Evolutionary conservation across 768 basidiomycete genomes (phyloP), one percentile per base, ranked within the genome.

Genomic region (Phylloporus sp.): DNA sequence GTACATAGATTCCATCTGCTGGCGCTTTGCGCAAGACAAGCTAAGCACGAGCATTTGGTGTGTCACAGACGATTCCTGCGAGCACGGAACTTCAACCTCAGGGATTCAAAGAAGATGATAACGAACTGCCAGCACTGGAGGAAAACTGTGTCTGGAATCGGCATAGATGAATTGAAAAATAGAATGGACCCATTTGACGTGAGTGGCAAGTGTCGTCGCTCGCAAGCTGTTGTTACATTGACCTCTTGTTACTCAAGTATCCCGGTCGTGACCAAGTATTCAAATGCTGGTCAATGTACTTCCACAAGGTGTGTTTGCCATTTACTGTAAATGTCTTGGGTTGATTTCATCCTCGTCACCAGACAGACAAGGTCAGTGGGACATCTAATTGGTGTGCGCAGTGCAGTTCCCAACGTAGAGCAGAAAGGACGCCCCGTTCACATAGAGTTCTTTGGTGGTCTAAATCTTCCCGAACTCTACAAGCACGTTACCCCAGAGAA

Each of bases 251-350:
- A 4, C 33, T 38, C 42, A 47, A 89, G 86, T 89, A 81, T 56
- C 83, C 83, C 1, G 82, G 80, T 52, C 78, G 86, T 35, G 73
- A 79, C 42, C 73, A 75, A 1, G 78, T 88, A 7, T 86, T 86
- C 53, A 78, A 84, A 42, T 80, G 77, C 51, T 89, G 86, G 86
- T 84, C 84, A 4, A 77, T 87, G 71, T 86, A 77, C 54, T 87
- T 84, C 55, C 86, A 89, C 63, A 87, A 86, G 70, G 84, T 79
- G 41, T 24, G 74, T 49, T 21, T 20, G 8, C 27, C 39, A 5
- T 28, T 27, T 36, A n/a, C 9, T 24, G 9, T 13, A 18, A 15
- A 11, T 2, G 7, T 21, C 20, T 28, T 38, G 39, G 7, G 10
- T 7, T 44, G 11, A 22, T 17, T 31, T 44, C 1, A 10, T 49